These are phyloP conservation scores for Capsicum pubescens DNA, from an alignment of 257 asterid genomes.

Conservation along the genomic window DNA sequence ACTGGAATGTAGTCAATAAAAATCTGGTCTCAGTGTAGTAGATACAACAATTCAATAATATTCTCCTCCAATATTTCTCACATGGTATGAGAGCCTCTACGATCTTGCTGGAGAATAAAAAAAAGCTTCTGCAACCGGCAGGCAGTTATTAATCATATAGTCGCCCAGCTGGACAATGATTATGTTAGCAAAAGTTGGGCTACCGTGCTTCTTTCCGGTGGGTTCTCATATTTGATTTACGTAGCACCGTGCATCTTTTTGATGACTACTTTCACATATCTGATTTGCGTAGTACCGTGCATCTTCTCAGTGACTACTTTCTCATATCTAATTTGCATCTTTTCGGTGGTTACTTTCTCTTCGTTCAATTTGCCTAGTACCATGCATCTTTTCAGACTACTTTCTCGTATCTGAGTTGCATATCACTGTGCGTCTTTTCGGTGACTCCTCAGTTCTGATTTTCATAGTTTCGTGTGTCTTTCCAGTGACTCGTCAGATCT, in stretches of 20 bases:
- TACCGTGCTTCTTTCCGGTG: no score
- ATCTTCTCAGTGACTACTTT: not conserved
- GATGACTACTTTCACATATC: not conserved
- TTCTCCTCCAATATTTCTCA: no score
- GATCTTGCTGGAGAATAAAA: no score
- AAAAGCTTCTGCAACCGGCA: no score
- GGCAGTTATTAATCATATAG: no score
- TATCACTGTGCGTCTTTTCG: not conserved
- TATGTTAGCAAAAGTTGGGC: no score
- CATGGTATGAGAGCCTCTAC: no score
- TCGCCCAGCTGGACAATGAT: no score
- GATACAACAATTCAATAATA: no score
- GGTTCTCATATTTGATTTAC: no score
- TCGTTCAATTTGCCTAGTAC: not conserved
- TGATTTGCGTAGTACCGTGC: not conserved
- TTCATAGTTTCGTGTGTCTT: not conserved
- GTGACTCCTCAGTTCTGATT: not conserved
- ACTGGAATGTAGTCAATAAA: no score
- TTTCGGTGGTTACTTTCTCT: not conserved
- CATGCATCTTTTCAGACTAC: not conserved
- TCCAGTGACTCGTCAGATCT: not conserved
- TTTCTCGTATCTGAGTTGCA: not conserved
- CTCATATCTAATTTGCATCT: not conserved
- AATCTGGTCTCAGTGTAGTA: no score
- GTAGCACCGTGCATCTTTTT: not conserved